phyloP scores from a whole-genome alignment of 768 basidiomycete species.

The Suillus variegatus region DNA sequence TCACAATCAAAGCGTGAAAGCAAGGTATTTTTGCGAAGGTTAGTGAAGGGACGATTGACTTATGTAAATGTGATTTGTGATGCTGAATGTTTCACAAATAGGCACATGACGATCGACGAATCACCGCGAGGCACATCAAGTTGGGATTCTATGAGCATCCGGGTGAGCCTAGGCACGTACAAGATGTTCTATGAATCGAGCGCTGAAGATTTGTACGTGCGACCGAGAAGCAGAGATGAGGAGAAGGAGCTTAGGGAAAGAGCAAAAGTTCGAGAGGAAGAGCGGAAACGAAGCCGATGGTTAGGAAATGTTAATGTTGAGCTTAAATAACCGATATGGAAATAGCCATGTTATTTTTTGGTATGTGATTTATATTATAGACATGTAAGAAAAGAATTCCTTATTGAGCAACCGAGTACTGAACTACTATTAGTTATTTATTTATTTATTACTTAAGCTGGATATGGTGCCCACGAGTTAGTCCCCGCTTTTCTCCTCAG shows the following conservation, averaged over 20 bases:
- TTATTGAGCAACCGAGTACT: background rate
- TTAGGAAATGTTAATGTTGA: slow-evolving; percentile 11
- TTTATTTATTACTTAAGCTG: slow-evolving; percentile 25
- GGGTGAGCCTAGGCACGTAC: slow-evolving; percentile 61
- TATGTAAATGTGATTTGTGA: slow-evolving; percentile 16
- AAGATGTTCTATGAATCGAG: slow-evolving; percentile 69
- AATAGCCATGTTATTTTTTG: background rate
- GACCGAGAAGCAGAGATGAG: slow-evolving; percentile 35
- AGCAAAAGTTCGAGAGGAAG: slow-evolving; percentile 54
- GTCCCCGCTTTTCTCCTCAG: slow-evolving; percentile 8
- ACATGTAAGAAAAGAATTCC: background rate
- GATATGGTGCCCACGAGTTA: slow-evolving; percentile 16
- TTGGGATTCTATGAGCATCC: slow-evolving; percentile 40
- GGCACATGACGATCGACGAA: slow-evolving; percentile 44
- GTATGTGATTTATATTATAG: background rate
- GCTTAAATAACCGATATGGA: background rate
- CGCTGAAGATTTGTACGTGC: slow-evolving; percentile 57
- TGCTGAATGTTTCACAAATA: slow-evolving; percentile 47
- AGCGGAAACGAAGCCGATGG: slow-evolving; percentile 49
- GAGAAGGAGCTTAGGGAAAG: slow-evolving; percentile 35
- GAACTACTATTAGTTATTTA: background rate
- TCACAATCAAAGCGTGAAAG: slow-evolving; percentile 39
- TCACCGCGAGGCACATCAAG: slow-evolving; percentile 12
- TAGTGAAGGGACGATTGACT: slow-evolving; percentile 25
- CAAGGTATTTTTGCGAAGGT: slow-evolving; percentile 63